These are phyloP conservation scores for Calendula officinalis DNA, from an alignment of 129 eudicot genomes.

Conservation along the genomic window DNA sequence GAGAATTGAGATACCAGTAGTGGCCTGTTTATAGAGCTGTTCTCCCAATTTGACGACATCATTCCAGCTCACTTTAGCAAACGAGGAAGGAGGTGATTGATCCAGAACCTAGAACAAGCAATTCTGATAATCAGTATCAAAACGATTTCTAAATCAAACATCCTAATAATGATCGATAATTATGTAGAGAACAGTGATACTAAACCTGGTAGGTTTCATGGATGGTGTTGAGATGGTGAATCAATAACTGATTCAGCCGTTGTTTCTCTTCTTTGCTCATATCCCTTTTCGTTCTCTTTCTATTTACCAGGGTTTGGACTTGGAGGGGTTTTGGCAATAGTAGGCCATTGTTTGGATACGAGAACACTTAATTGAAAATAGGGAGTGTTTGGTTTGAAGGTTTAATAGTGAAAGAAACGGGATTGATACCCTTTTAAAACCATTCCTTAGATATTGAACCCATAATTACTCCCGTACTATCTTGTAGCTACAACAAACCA, in stretches of 20 bases:
- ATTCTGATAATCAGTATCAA: neutral
- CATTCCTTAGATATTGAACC: too few relatives aligned
- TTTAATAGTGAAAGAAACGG: too few relatives aligned
- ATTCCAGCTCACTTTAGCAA: constrained; percentile 69
- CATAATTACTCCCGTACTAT: too few relatives aligned
- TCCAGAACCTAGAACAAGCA: constrained; percentile 49
- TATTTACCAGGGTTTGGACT: constrained; percentile 11
- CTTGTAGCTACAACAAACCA: too few relatives aligned
- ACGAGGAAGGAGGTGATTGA: constrained; percentile 66
- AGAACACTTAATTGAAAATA: too few relatives aligned
- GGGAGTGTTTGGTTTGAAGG: too few relatives aligned
- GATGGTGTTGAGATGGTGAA: constrained; percentile 55
- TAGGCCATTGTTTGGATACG: too few relatives aligned
- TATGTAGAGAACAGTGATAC: constrained; percentile 2
- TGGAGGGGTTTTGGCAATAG: too few relatives aligned
- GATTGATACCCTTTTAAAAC: too few relatives aligned
- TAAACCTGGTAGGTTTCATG: constrained; percentile 83
- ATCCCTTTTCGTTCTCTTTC: constrained; percentile 11
- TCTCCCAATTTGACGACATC: constrained; percentile 76
- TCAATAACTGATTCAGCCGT: constrained; percentile 40
- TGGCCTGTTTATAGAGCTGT: constrained; percentile 83
- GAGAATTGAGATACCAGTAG: constrained; percentile 42
- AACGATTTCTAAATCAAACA: neutral
- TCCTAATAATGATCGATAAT: neutral
- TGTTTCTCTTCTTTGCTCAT: constrained; percentile 60